These are phyloP conservation scores for Zygosaccharomyces pseudorouxii DNA, from an alignment of 805 yeast genomes.

Conservation along the genomic window DNA sequence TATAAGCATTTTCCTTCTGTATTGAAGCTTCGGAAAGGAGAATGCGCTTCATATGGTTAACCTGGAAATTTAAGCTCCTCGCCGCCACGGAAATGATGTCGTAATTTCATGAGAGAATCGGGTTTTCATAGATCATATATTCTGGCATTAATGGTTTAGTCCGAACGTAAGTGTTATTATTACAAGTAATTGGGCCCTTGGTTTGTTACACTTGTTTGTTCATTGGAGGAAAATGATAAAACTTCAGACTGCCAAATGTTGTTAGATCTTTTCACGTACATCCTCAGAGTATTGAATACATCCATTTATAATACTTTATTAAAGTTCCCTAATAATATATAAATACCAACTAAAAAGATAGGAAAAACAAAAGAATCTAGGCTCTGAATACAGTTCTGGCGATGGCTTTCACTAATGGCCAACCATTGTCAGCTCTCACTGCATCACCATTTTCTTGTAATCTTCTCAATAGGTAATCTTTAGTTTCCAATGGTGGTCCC, in stretches of 20 bases:
- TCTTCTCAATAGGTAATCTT: conserved; percentile 82
- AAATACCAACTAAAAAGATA: neutral
- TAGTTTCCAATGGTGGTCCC: conserved; percentile 95
- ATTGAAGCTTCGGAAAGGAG: too few relatives aligned
- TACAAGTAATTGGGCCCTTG: too few relatives aligned
- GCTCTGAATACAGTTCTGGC: conserved; percentile 30
- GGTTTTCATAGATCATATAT: too few relatives aligned
- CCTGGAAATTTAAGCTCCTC: too few relatives aligned
- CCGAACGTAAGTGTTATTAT: too few relatives aligned
- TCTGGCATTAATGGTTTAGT: too few relatives aligned
- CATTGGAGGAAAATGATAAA: too few relatives aligned
- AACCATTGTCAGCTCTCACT: conserved; percentile 78
- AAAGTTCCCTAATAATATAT: neutral
- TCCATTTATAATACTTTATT: neutral
- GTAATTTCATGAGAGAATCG: too few relatives aligned
- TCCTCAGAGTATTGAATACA: neutral
- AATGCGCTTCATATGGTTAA: too few relatives aligned
- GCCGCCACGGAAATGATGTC: too few relatives aligned
- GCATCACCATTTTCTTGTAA: conserved; percentile 96
- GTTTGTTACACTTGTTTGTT: too few relatives aligned
- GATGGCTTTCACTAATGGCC: conserved; percentile 61
- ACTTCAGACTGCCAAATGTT: neutral
- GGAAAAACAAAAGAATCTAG: conserved; percentile 1
- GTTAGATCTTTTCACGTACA: neutral
- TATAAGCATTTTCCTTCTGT: too few relatives aligned